Conservation (phyloP, 2,329 filamentous ascomycete genomes). For the Talaromyces albobiverticillius region DNA sequence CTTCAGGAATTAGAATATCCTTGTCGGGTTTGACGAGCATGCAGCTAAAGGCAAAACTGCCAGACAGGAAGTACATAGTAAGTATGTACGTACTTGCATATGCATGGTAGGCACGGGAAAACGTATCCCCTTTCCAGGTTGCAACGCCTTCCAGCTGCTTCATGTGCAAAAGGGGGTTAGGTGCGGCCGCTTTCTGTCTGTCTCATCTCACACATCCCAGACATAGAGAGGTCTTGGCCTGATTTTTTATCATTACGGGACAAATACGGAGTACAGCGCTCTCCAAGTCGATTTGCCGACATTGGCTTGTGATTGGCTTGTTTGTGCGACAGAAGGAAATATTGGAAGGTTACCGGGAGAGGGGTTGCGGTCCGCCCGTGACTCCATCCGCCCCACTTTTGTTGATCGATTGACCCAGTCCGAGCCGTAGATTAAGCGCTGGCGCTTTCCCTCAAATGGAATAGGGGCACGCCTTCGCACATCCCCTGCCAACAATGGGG, state of each 20-base stretch:
- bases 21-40: slow-evolving; percentile 2
- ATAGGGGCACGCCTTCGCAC: neutral
- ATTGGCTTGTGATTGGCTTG: neutral
- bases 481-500: neutral
- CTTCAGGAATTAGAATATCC: slow-evolving; percentile 7
- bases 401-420: neutral
- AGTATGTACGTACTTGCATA: no score
- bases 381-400: neutral
- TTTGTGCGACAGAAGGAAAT: neutral
- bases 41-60: slow-evolving; percentile 1
- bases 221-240: neutral
- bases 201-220: no score
- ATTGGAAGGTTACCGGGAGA: slow-evolving; percentile 2
- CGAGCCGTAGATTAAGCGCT: slow-evolving; percentile 11
- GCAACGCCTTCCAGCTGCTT: neutral
- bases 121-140: slow-evolving; percentile 1
- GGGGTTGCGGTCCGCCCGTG: slow-evolving; percentile 1
- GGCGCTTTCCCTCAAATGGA: slow-evolving; percentile 6
- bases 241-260: neutral
- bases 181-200: no score
- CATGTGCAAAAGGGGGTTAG: neutral
- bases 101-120: neutral
- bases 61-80: no score
- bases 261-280: no score
- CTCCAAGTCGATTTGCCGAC: neutral